Conservation (phyloP, 202 grass and related monocot species). For the Setaria italica region DNA sequence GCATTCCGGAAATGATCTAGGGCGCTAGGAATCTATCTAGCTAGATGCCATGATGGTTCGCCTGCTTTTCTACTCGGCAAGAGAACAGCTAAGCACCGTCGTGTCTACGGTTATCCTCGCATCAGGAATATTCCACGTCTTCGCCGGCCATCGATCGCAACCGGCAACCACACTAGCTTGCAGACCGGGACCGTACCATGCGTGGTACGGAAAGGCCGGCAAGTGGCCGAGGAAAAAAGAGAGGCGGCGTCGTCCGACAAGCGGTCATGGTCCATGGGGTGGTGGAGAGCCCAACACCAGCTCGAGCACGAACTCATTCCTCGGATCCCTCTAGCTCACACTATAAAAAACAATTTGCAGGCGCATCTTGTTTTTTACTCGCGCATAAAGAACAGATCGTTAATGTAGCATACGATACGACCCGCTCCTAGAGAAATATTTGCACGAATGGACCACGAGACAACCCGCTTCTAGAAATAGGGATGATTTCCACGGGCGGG, state of each 20-base stretch:
- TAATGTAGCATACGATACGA: too few species aligned
- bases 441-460: too few species aligned
- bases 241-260: background rate
- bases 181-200: background rate
- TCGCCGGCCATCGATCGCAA: too few species aligned
- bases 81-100: background rate
- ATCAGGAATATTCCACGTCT: background rate
- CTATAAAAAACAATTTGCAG: too few species aligned
- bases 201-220: slow-evolving; percentile 11
- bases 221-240: slow-evolving; percentile 18
- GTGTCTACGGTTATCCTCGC: background rate
- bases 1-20: background rate
- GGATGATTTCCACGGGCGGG: too few species aligned
- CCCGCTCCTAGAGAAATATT: too few species aligned
- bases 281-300: background rate
- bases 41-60: slow-evolving; percentile 22
- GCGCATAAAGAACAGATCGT: too few species aligned
- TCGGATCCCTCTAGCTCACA: background rate
- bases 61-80: background rate
- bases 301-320: slow-evolving; percentile 15
- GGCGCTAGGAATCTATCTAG: background rate
- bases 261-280: background rate
- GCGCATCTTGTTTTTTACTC: too few species aligned
- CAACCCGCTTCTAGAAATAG: too few species aligned
- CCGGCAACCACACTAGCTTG: slow-evolving; percentile 2